These are phyloP conservation scores for Claviceps pazoutovae DNA, from an alignment of 2,329 filamentous ascomycete genomes.

Conservation along the genomic window DNA sequence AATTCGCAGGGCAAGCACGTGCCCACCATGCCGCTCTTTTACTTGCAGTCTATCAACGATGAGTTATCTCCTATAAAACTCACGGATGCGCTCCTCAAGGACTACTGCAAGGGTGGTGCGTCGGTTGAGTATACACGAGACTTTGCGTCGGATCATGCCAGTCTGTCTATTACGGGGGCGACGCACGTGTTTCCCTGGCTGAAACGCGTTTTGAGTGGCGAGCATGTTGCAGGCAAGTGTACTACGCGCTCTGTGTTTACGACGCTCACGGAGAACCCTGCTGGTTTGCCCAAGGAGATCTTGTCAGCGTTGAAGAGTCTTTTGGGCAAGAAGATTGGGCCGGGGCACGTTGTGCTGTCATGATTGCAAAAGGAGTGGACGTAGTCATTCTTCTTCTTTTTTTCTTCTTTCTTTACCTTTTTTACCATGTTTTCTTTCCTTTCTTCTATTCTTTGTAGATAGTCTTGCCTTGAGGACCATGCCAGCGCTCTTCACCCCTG, in stretches of 20 bases:
- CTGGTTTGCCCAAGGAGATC: background rate
- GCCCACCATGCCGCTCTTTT: slow-evolving; percentile 1
- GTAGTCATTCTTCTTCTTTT: background rate
- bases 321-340: background rate
- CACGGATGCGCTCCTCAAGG: background rate
- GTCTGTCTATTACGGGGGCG: background rate
- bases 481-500: too few species aligned
- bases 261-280: background rate
- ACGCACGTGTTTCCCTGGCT: background rate
- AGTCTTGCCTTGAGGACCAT: too few species aligned
- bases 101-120: slow-evolving; percentile 2
- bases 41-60: slow-evolving; percentile 1
- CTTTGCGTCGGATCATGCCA: background rate
- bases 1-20: background rate
- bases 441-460: too few species aligned
- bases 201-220: background rate
- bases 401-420: too few species aligned
- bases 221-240: background rate
- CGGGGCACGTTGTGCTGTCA: background rate
- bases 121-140: slow-evolving; percentile 1
- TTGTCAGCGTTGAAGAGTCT: background rate
- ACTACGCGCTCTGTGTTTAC: background rate
- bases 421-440: too few species aligned
- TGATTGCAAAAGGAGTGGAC: background rate
- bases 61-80: background rate